phyloP scores from a whole-genome alignment of 75 land plant species.

The Sequoia sempervirens region DNA sequence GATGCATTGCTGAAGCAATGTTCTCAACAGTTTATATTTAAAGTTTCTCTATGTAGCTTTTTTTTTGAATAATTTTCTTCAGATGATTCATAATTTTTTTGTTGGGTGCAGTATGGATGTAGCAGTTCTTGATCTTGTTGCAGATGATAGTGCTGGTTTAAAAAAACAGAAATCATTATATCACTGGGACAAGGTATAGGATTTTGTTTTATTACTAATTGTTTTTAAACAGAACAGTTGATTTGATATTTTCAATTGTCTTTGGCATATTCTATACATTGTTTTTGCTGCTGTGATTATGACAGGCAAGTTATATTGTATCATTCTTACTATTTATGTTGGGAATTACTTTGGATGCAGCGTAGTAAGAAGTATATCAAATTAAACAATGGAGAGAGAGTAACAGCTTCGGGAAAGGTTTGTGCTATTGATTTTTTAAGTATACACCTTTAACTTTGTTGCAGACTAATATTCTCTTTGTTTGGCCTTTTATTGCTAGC shows the following conservation, averaged over 20 bases:
- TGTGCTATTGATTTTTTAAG: background rate
- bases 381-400: constrained; percentile 85
- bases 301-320: background rate
- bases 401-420: constrained; percentile 96
- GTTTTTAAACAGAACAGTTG: background rate
- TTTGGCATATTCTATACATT: background rate
- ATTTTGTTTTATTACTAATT: background rate
- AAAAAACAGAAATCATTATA: constrained; percentile 74
- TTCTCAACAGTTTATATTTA: background rate
- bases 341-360: constrained; percentile 37
- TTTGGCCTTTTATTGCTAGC: background rate
- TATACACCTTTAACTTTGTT: background rate
- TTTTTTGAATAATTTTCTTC: background rate
- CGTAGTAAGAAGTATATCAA: constrained; percentile 89
- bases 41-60: background rate
- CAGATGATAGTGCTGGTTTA: constrained; percentile 77
- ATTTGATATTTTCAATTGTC: background rate
- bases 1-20: background rate
- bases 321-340: background rate
- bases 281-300: constrained; percentile 1
- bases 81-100: background rate
- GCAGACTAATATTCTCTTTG: background rate
- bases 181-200: constrained; percentile 95
- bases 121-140: constrained; percentile 95
- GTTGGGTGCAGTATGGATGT: constrained; percentile 67